Conservation (phyloP, 2,329 filamentous ascomycete genomes). For the Paecilomyces niveus region DNA sequence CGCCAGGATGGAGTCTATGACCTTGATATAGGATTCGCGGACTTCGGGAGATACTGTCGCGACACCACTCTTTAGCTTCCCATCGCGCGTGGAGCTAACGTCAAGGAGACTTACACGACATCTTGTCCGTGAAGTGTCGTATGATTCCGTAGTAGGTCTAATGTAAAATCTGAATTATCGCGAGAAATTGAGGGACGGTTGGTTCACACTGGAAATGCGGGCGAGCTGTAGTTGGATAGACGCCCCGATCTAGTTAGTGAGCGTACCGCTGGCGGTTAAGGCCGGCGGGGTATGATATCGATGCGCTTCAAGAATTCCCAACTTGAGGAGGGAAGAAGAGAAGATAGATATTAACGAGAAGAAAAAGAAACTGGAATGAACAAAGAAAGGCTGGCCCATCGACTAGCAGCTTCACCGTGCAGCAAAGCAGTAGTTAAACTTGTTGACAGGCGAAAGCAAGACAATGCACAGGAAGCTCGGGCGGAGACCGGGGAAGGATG, state of each 20-base stretch:
- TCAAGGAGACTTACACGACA: slow-evolving; percentile 28
- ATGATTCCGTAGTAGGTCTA: neutral
- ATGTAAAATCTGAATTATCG: neutral
- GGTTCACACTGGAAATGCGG: neutral
- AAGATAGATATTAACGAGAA: slow-evolving; percentile 3
- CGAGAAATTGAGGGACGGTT: neutral
- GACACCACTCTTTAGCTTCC: slow-evolving; percentile 6
- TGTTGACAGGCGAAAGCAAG: neutral
- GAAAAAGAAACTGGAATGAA: slow-evolving; percentile 3
- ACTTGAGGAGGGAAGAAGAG: slow-evolving; percentile 5
- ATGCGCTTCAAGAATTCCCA: neutral
- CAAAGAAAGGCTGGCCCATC: slow-evolving; percentile 1
- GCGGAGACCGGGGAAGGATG: slow-evolving; percentile 1
- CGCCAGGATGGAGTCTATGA: slow-evolving; percentile 58
- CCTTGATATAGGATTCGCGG: slow-evolving; percentile 46
- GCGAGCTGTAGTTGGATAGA: slow-evolving; percentile 14
- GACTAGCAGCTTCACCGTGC: neutral
- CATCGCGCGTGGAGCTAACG: neutral
- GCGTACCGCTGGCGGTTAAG: slow-evolving; percentile 30
- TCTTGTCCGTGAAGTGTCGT: slow-evolving; percentile 14
- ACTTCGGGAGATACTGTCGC: slow-evolving; percentile 42
- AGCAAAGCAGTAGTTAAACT: neutral
- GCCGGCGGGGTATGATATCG: slow-evolving; percentile 27
- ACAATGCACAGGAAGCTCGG: slow-evolving; percentile 3
- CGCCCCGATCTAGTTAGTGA: neutral